Percentiles rank a stretch among this genome's conserved stretches.
These are phyloP conservation scores for Buddleja alternifolia DNA, from an alignment of 257 asterid species.

Conservation along the genomic window DNA sequence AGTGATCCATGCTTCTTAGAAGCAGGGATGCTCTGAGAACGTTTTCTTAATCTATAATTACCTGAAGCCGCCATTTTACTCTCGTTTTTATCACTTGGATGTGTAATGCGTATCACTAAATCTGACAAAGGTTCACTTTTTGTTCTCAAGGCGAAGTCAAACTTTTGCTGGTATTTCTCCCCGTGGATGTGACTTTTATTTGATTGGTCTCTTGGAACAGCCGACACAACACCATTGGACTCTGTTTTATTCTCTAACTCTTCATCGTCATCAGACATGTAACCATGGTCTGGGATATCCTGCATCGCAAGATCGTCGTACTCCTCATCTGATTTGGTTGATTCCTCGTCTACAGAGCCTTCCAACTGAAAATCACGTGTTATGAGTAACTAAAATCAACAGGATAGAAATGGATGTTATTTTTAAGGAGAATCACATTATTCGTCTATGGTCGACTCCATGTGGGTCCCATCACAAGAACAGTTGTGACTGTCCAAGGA, in stretches of 20 bases:
- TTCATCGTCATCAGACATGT: slow-evolving; percentile 55
- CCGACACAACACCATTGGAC: slow-evolving; percentile 20
- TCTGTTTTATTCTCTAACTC: slow-evolving; percentile 26
- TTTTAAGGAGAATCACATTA: too few species aligned
- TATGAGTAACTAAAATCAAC: too few species aligned
- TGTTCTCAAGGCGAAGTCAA: slow-evolving; percentile 40
- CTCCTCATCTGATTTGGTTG: slow-evolving; percentile 83
- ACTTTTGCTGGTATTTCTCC: slow-evolving; percentile 39
- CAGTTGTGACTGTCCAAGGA: too few species aligned
- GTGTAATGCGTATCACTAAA: slow-evolving; percentile 30
- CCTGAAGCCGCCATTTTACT: slow-evolving; percentile 31
- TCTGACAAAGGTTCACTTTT: slow-evolving; percentile 46
- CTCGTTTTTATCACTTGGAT: slow-evolving; percentile 45
- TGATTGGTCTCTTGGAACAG: slow-evolving; percentile 33
- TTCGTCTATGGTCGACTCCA: too few species aligned
- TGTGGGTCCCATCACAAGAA: too few species aligned
- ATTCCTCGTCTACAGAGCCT: slow-evolving; percentile 92
- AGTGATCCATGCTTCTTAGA: slow-evolving; percentile 35
- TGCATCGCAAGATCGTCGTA: slow-evolving; percentile 87
- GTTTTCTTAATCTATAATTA: slow-evolving; percentile 45
- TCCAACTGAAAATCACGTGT: slow-evolving; percentile 52
- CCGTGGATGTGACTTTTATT: slow-evolving; percentile 16
- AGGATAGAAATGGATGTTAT: too few species aligned
- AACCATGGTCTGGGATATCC: slow-evolving; percentile 55
- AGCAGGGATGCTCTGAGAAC: slow-evolving; percentile 62